Conservation (phyloP, 2,329 filamentous ascomycete genomes). For the Neospermospora avenae region DNA sequence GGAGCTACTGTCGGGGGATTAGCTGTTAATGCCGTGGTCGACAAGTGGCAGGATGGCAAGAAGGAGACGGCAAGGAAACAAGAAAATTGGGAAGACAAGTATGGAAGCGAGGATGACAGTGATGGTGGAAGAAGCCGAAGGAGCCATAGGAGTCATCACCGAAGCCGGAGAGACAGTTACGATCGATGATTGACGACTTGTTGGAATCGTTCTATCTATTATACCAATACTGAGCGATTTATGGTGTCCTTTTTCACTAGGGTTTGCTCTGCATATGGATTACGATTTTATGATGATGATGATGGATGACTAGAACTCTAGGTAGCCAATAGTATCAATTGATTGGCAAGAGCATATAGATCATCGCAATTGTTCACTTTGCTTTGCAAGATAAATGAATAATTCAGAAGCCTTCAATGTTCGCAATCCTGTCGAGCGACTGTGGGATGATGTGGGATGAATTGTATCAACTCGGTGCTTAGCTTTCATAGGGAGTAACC, state of each 20-base stretch:
- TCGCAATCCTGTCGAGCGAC: too few species aligned
- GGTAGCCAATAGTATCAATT: background rate
- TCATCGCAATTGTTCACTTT: background rate
- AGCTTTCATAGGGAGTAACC: too few species aligned
- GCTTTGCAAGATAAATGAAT: too few species aligned
- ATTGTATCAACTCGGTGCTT: too few species aligned
- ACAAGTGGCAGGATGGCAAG: constrained; percentile 25
- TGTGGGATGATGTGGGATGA: too few species aligned
- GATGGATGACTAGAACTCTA: background rate
- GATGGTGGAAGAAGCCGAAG: constrained; percentile 1
- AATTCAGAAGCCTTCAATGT: too few species aligned
- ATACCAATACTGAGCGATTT: background rate
- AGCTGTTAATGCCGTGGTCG: constrained; percentile 27
- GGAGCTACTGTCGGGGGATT: constrained; percentile 31
- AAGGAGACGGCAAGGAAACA: constrained; percentile 17
- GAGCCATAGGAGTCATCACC: constrained; percentile 2
- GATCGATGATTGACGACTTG: background rate
- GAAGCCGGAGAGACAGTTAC: constrained; percentile 1
- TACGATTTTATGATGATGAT: background rate
- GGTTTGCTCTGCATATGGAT: background rate
- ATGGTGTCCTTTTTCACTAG: background rate
- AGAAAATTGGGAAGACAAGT: constrained; percentile 21
- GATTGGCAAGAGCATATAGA: background rate
- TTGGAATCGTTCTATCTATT: background rate
- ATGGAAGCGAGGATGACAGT: background rate